Evolutionary conservation across 2,329 filamentous ascomycete species (phyloP), one percentile per base, ranked within the genome.

Genomic region (Penicillium verrucosum): DNA sequence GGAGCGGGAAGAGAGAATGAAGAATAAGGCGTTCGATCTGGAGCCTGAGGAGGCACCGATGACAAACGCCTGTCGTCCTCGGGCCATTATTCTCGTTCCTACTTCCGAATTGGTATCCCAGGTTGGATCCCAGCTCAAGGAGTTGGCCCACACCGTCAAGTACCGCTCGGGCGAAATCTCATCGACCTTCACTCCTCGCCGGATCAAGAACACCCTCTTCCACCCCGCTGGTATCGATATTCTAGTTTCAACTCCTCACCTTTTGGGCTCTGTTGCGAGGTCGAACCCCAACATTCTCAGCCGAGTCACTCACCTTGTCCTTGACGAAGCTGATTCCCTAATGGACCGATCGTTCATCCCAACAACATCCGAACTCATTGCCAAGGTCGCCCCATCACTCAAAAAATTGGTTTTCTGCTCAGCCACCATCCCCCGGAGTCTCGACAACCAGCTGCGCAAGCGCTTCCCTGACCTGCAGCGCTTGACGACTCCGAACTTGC

Each of bases 241-340:
- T 45, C 78, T 97, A 9, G 82, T 97, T 57, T 82, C 90, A 16
- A 99, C 94, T 0, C 95, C 94, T 5, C 92, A 97, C 69, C 82
- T 99, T 11, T 83, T 99, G 38, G 83, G 89, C 54, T 92, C 90
- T 59, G 94, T 99, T 68, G 90, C 90, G 12, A 86, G 96, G 63
- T 88, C 86, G 21, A 92, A 97, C 63, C 94, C 94, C 11, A 93
- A 96, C 68, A 87, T 99, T 59, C 84, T 99, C 36, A 92, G 90
- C n/a, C 88, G 91, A 12, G 92, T 97, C 57, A 87, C 85, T 1
- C 90, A 97, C 70, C 82, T 99, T 11, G 83, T 99, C 57, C 82
- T 96, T 47, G 95, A 99, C 71, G 95, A 99, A 78, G 95, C 95
- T 1, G 94, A 99, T 75, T 97, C 92, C 4, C 85, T 99, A 10